Evolutionary conservation across 2,329 filamentous ascomycete genomes (phyloP), one percentile per base, ranked within the genome.

Genomic region (Knoxdaviesia capensis): DNA sequence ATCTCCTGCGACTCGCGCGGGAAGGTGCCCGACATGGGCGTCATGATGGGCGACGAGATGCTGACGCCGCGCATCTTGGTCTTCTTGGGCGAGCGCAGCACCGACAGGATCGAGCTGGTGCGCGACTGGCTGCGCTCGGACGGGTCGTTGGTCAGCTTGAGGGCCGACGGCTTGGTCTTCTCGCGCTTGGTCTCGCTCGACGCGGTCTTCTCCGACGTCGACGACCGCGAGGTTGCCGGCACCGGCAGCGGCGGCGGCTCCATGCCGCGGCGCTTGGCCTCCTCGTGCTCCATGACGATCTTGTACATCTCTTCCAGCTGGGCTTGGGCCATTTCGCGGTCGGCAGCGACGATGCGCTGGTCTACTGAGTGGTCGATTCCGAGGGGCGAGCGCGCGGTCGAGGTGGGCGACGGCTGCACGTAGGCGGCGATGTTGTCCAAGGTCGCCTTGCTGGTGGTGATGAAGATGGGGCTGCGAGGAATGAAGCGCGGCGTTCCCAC

Each of bases 221-320:
- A 20, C 31, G 30, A 40, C 41, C 6, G 33, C 11, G 28, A 41
- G n/a, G 9, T 6, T 9, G 29, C 10, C 28, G 28, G 36, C 7
- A 39, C 30, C n/a, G 46, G 45, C 34, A 48, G 31, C 32, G 45
- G 44, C 7, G 46, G 46, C 8, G 41, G 40, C 20, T 38, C 40
- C 6, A 71, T 53, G 32, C 74, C 74, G 39, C 64, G 65, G 48
- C 68, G 63, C 56, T 77, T 78, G 41, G 73, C 73, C 44, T 71
- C 73, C 53, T 94, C 87, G 51, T 93, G 82, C 57, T 86, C 84
- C 77, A 94, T 80, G 48, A 94, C 87, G 50, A 86, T 80, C 47
- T 78, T 85, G 60, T 94, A 96, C 56, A 96, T 76, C 51, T 83
- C 76, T 57, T 94, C 86, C 58, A 94, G 76, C 56, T 94, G 82